phyloP scores from a whole-genome alignment of 2,329 filamentous ascomycete species.

The Xylariaceae sp. region DNA sequence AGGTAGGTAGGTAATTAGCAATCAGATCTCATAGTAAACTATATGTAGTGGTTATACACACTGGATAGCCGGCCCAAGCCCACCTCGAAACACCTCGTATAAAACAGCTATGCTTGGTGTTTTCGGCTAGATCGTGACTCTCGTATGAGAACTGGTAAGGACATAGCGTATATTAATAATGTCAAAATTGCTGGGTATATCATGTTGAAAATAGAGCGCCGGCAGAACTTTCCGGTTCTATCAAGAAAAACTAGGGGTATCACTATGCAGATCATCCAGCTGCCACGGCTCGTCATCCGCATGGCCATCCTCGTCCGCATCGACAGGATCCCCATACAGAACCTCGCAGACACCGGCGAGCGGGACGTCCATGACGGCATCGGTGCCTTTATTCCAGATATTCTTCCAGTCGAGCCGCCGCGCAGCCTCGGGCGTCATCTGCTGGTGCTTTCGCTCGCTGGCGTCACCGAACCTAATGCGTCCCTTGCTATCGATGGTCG shows the following conservation, averaged over 20 bases:
- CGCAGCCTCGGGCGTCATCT: conserved; percentile 34
- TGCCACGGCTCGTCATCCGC: conserved; percentile 9
- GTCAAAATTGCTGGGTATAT: too few relatives aligned
- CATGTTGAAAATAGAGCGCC: too few relatives aligned
- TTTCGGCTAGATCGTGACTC: too few relatives aligned
- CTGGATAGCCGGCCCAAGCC: too few relatives aligned
- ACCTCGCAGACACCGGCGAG: conserved; percentile 93
- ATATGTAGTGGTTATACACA: too few relatives aligned
- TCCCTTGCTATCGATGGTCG: conserved; percentile 71
- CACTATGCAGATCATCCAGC: conserved; percentile 3
- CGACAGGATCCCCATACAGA: conserved; percentile 63
- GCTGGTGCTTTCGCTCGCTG: conserved; percentile 39
- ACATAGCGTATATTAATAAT: too few relatives aligned
- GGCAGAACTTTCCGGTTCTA: neutral
- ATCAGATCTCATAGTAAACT: too few relatives aligned
- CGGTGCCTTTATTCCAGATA: conserved; percentile 88
- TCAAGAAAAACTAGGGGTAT: conserved; percentile 13
- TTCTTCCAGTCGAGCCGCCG: conserved; percentile 63
- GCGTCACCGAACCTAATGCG: conserved; percentile 37
- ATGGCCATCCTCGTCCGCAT: conserved; percentile 21
- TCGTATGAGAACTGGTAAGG: too few relatives aligned
- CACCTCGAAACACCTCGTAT: too few relatives aligned
- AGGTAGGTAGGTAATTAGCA: too few relatives aligned
- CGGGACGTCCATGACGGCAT: conserved; percentile 96
- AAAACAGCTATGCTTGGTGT: too few relatives aligned